Evolutionary conservation across 305 asterid genomes (phyloP).

Genomic region (Ajuga reptans): DNA sequence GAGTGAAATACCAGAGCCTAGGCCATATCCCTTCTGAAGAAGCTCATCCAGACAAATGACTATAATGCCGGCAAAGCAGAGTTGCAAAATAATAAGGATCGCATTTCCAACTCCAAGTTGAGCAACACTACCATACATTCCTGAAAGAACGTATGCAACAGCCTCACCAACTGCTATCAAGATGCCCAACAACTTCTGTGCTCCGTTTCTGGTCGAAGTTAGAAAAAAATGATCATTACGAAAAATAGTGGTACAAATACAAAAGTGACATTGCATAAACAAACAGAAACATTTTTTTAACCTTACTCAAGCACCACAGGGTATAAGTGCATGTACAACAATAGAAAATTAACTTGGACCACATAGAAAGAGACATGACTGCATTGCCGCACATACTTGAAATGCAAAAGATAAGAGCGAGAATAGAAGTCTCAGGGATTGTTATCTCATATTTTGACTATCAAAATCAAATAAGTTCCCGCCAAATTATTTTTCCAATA

Average conservation of each 20-base stretch:
- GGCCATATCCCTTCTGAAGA: constrained; percentile 85
- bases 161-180: constrained; percentile 87
- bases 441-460: not conserved
- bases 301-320: not conserved
- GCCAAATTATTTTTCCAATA: not conserved
- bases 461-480: not conserved
- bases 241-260: not conserved
- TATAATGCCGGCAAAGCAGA: constrained; percentile 77
- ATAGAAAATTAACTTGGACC: not conserved
- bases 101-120: constrained; percentile 95
- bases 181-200: constrained; percentile 77
- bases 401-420: not conserved
- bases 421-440: not conserved
- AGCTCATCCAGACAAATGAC: constrained; percentile 84
- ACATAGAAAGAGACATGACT: not conserved
- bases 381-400: not conserved
- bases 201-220: constrained; percentile 53
- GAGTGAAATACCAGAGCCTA: constrained; percentile 82
- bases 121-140: constrained; percentile 84
- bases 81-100: constrained; percentile 70
- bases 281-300: no score
- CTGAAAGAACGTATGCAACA: constrained; percentile 88
- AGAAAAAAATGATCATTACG: not conserved
- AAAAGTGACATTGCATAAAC: not conserved
- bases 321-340: not conserved